phyloP scores from a whole-genome alignment of 2,329 filamentous ascomycete genomes.

The Pseudogymnoascus sp. region DNA sequence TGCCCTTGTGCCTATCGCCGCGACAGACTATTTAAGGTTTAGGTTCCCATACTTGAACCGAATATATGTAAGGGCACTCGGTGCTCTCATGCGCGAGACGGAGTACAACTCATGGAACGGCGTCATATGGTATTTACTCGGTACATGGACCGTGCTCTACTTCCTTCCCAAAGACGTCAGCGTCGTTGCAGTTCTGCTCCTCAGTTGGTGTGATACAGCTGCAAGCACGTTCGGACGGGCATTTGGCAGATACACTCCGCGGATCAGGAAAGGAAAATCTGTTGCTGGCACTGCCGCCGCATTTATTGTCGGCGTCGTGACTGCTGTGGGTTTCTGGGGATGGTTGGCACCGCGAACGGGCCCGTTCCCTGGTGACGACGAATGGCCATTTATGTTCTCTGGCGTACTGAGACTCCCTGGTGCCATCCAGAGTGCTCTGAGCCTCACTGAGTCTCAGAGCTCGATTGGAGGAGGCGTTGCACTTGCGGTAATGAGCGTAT shows the following conservation, averaged over 20 bases:
- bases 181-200: slow-evolving; percentile 77
- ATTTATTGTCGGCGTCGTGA: slow-evolving; percentile 71
- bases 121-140: slow-evolving; percentile 92
- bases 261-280: slow-evolving; percentile 80
- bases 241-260: slow-evolving; percentile 82
- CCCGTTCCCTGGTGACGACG: slow-evolving; percentile 59
- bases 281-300: slow-evolving; percentile 82
- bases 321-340: slow-evolving; percentile 83
- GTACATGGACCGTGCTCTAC: slow-evolving; percentile 75
- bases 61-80: slow-evolving; percentile 75
- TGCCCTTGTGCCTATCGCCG: slow-evolving; percentile 74
- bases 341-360: slow-evolving; percentile 65
- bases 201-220: slow-evolving; percentile 97
- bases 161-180: slow-evolving; percentile 92
- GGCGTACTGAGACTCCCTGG: slow-evolving; percentile 65
- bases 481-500: slow-evolving; percentile 71
- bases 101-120: slow-evolving; percentile 94
- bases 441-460: slow-evolving; percentile 49
- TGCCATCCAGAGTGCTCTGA: slow-evolving; percentile 49
- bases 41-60: slow-evolving; percentile 73
- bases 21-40: slow-evolving; percentile 75
- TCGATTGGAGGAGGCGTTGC: slow-evolving; percentile 64
- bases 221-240: slow-evolving; percentile 88
- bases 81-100: slow-evolving; percentile 92
- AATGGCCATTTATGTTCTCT: slow-evolving; percentile 71